Conservation (phyloP, 1,139 yeast genomes). For the Scheffersomyces titani region DNA sequence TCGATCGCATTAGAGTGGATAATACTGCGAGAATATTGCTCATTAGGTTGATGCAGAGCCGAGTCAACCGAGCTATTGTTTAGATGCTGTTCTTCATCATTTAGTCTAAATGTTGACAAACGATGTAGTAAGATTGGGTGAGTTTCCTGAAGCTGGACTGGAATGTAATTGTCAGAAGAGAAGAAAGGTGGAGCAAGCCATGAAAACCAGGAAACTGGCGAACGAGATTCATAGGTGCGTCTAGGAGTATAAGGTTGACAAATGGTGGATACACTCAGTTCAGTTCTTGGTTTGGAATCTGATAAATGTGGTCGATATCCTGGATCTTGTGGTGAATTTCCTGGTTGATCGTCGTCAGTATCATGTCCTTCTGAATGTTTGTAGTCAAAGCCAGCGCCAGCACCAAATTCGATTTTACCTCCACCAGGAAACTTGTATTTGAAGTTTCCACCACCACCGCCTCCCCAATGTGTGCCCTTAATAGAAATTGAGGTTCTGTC, state of each 20-base stretch:
- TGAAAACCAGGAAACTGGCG: constrained; percentile 13
- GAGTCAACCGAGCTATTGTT: background rate
- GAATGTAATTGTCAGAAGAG: constrained; percentile 9
- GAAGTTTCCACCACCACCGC: constrained; percentile 29
- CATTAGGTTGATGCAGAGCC: background rate
- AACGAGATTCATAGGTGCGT: background rate
- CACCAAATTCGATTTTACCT: constrained; percentile 26
- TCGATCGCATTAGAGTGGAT: background rate
- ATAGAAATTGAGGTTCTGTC: constrained; percentile 1
- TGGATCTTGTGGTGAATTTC: background rate
- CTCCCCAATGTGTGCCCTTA: constrained; percentile 17
- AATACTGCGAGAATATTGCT: background rate
- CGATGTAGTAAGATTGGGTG: background rate
- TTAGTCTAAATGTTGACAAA: background rate
- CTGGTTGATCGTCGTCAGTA: constrained; percentile 5
- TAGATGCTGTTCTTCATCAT: background rate
- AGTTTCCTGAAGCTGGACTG: background rate
- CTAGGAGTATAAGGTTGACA: background rate
- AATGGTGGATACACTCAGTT: background rate
- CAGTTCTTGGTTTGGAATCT: background rate
- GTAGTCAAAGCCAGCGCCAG: constrained; percentile 30
- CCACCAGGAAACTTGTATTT: constrained; percentile 25
- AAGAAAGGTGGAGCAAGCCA: constrained; percentile 27
- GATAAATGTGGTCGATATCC: background rate
- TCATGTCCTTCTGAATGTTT: constrained; percentile 11